Evolutionary conservation across 2,329 filamentous ascomycete species (phyloP).

Genomic region (Neofusicoccum sp.): DNA sequence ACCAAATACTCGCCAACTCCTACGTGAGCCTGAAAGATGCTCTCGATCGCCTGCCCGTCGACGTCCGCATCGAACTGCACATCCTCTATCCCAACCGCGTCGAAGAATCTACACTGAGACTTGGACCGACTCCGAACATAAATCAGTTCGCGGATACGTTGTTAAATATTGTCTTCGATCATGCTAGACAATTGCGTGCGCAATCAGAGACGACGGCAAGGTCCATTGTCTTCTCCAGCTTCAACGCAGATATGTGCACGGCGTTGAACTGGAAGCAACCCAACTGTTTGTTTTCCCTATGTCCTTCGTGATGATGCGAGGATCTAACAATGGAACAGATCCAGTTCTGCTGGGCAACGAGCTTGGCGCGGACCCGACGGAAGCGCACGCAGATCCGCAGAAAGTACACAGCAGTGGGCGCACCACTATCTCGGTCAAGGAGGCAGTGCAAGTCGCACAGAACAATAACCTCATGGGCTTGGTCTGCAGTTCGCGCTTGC

Average conservation of each 20-base stretch:
- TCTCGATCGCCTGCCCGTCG: conserved; percentile 68
- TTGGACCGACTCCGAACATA: conserved; percentile 76
- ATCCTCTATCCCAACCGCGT: conserved; percentile 77
- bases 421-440: conserved; percentile 83
- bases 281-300: conserved; percentile 62
- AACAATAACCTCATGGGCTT: conserved; percentile 98
- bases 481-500: conserved; percentile 80
- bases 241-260: conserved; percentile 85
- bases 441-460: conserved; percentile 87
- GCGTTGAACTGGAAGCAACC: conserved; percentile 99
- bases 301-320: neutral
- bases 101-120: conserved; percentile 67
- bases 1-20: conserved; percentile 69
- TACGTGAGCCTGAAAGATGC: conserved; percentile 80
- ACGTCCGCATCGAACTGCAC: conserved; percentile 89
- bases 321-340: conserved; percentile 46
- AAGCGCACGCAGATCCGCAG: conserved; percentile 34
- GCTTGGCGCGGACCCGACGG: conserved; percentile 62
- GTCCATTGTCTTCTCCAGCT: conserved; percentile 91
- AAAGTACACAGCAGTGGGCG: conserved; percentile 62
- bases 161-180: conserved; percentile 83
- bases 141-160: conserved; percentile 85
- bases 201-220: conserved; percentile 66
- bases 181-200: conserved; percentile 69
- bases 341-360: conserved; percentile 95